Percentiles rank a stretch among this genome's conserved stretches.
Conservation (phyloP, 1,284 basidiomycete genomes). For the Puccinia coronata region DNA sequence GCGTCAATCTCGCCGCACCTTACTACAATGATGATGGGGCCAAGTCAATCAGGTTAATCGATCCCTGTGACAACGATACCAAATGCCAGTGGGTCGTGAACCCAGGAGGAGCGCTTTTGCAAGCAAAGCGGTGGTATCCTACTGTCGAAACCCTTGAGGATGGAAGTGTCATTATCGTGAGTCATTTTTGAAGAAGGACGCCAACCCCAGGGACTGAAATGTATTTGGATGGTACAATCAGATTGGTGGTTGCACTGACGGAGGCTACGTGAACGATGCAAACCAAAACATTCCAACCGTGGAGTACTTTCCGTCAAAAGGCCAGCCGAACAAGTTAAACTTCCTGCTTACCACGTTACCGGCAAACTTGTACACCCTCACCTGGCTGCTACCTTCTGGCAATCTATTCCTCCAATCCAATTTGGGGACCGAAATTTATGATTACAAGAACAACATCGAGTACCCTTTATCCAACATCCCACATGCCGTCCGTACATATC, state of each 20-base stretch:
- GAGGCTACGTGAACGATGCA: slow-evolving; percentile 50
- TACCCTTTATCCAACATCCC: slow-evolving; percentile 57
- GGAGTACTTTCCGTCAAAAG: slow-evolving; percentile 46
- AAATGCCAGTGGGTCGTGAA: slow-evolving; percentile 49
- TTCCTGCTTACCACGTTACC: slow-evolving; percentile 42
- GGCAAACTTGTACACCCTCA: slow-evolving; percentile 38
- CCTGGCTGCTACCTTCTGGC: slow-evolving; percentile 43
- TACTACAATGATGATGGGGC: slow-evolving; percentile 57
- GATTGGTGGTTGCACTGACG: slow-evolving; percentile 48
- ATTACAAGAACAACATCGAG: slow-evolving; percentile 48
- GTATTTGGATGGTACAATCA: no score
- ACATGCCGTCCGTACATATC: slow-evolving; percentile 68
- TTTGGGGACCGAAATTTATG: slow-evolving; percentile 41
- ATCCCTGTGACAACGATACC: slow-evolving; percentile 51
- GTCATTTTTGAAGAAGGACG: no score
- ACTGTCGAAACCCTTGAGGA: slow-evolving; percentile 47
- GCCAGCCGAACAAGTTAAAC: slow-evolving; percentile 11
- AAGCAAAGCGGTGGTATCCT: slow-evolving; percentile 45
- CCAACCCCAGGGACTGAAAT: no score
- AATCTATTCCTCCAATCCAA: slow-evolving; percentile 50
- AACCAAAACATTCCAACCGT: slow-evolving; percentile 45
- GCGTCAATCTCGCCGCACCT: slow-evolving; percentile 51
- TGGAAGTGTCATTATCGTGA: slow-evolving; percentile 46
- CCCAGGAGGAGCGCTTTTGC: slow-evolving; percentile 44
- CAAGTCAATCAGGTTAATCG: slow-evolving; percentile 56